These are phyloP conservation scores for Cryptococcus sp. DNA, from an alignment of 1,284 basidiomycete genomes.

Conservation along the genomic window DNA sequence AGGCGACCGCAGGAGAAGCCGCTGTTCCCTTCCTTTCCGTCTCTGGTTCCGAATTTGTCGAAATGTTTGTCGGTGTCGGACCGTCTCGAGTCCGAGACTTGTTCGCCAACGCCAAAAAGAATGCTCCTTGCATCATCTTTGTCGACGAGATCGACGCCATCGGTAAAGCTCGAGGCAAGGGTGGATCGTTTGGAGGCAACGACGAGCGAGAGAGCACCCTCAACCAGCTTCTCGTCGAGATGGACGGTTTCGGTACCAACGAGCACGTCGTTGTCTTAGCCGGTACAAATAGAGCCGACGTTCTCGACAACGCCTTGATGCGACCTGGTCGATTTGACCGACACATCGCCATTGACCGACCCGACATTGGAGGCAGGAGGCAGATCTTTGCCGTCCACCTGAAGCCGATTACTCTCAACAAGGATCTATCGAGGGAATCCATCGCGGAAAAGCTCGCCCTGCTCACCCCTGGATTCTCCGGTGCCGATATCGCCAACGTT, in stretches of 20 bases:
- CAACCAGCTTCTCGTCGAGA: constrained; percentile 97
- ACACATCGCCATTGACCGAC: constrained; percentile 91
- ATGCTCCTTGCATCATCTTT: constrained; percentile 97
- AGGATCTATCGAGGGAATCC: constrained; percentile 55
- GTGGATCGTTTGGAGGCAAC: constrained; percentile 85
- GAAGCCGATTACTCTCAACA: constrained; percentile 68
- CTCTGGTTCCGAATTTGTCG: constrained; percentile 97
- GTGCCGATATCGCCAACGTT: constrained; percentile 97
- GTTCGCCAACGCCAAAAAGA: constrained; percentile 94
- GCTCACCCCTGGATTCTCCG: constrained; percentile 95
- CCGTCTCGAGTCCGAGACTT: constrained; percentile 95
- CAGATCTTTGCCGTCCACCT: constrained; percentile 95
- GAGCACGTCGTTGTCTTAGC: constrained; percentile 96
- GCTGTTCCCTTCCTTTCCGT: constrained; percentile 96
- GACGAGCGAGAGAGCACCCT: constrained; percentile 97
- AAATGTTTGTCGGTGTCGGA: constrained; percentile 99
- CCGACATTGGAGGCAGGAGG: constrained; percentile 86
- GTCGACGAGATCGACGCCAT: constrained; percentile 98
- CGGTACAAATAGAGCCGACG: constrained; percentile 94
- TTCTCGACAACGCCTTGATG: constrained; percentile 89
- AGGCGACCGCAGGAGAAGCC: constrained; percentile 97
- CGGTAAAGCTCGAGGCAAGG: constrained; percentile 88
- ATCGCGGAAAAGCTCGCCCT: constrained; percentile 90
- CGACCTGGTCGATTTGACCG: constrained; percentile 97
- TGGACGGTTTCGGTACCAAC: constrained; percentile 96